Percentiles rank a stretch among this genome's conserved stretches.
Evolutionary conservation across 495 filamentous ascomycete genomes (phyloP).

Genomic region (Penicillium canescens): DNA sequence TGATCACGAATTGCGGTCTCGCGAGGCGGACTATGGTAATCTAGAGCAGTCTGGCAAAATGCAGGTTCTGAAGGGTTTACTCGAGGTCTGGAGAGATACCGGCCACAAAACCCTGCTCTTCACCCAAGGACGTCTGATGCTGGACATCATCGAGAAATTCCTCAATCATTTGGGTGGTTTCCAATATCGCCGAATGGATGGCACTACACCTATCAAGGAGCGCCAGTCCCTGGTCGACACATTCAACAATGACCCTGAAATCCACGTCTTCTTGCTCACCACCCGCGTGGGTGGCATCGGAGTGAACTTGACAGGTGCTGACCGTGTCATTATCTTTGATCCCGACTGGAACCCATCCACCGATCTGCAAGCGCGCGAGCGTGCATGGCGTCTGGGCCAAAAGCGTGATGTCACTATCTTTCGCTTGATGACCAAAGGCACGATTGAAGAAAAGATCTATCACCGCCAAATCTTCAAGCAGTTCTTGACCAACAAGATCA

Average conservation of each 20-base stretch:
- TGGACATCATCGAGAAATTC: constrained; percentile 87
- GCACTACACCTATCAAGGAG: constrained; percentile 77
- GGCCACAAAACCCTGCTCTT: constrained; percentile 93
- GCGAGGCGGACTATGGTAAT: constrained; percentile 69
- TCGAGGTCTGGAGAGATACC: constrained; percentile 80
- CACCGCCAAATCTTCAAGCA: constrained; percentile 98
- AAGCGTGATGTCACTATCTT: constrained; percentile 93
- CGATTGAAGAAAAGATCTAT: constrained; percentile 98
- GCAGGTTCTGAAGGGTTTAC: constrained; percentile 81
- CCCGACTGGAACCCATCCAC: constrained; percentile 98
- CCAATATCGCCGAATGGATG: constrained; percentile 89
- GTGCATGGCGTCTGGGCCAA: constrained; percentile 94
- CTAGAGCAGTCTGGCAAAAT: constrained; percentile 85
- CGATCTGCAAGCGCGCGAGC: constrained; percentile 90
- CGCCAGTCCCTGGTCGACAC: constrained; percentile 84
- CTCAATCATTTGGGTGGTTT: constrained; percentile 64
- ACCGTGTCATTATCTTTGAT: constrained; percentile 95
- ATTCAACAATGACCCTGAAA: constrained; percentile 77
- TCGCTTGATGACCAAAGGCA: constrained; percentile 93
- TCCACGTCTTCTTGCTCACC: constrained; percentile 89
- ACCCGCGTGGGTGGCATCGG: constrained; percentile 94
- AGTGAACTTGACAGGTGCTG: constrained; percentile 90
- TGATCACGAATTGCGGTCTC: constrained; percentile 60
- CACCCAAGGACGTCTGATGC: constrained; percentile 86
- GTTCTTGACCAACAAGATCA: constrained; percentile 90